Percentiles rank a stretch among this genome's conserved stretches.
Conservation (phyloP, 352 stramenopile species). For the Phytophthora pisi region DNA sequence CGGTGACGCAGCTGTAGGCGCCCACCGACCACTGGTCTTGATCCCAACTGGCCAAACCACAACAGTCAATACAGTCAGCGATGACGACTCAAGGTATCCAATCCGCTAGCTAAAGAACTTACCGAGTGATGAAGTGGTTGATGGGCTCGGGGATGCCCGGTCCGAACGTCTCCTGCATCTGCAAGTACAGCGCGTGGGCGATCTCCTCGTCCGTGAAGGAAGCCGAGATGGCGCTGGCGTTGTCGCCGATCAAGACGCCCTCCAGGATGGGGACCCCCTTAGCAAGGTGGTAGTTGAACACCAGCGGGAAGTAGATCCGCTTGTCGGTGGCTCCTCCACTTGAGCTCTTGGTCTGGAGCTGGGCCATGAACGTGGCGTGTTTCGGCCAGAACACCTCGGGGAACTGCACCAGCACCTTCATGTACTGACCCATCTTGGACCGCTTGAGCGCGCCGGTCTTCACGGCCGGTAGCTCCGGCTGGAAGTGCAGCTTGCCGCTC, state of each 20-base stretch:
- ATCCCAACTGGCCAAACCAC: conserved; percentile 50
- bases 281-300: conserved; percentile 64
- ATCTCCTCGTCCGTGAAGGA: conserved; percentile 56
- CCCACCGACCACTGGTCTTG: conserved; percentile 62
- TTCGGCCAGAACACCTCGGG: conserved; percentile 68
- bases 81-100: conserved; percentile 5
- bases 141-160: conserved; percentile 41
- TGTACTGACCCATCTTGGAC: conserved; percentile 65
- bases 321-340: conserved; percentile 9
- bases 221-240: conserved; percentile 50
- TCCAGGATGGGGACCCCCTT: conserved; percentile 66
- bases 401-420: conserved; percentile 83
- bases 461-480: conserved; percentile 44
- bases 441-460: conserved; percentile 59
- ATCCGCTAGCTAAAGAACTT: conserved; percentile 50
- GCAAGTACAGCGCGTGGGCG: conserved; percentile 48
- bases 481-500: conserved; percentile 52
- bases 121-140: conserved; percentile 64
- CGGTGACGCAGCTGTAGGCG: conserved; percentile 71
- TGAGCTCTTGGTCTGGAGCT: conserved; percentile 29
- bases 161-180: conserved; percentile 60
- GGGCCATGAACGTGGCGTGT: conserved; percentile 51
- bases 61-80: conserved; percentile 4
- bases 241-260: conserved; percentile 58
- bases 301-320: conserved; percentile 57